These are phyloP conservation scores for Collybia mongolica DNA, from an alignment of 768 basidiomycete species.

Conservation along the genomic window DNA sequence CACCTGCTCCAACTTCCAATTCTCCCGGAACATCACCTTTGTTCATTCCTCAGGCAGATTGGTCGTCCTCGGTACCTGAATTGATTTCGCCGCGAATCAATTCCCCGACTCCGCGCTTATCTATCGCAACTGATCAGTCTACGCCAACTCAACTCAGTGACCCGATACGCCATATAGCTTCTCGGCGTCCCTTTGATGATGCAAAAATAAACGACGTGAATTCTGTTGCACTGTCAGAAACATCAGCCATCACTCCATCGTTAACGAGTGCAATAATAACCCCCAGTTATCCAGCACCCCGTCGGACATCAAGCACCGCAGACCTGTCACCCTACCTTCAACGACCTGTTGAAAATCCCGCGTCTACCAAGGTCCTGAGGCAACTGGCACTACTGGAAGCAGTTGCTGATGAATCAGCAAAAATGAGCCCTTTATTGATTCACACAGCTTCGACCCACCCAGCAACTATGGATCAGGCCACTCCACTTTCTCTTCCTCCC, in stretches of 20 bases:
- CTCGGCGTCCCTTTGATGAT: not conserved
- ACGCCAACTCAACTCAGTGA: not conserved
- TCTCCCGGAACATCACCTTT: slow-evolving; percentile 11
- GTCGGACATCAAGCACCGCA: slow-evolving; percentile 39
- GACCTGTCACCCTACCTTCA: slow-evolving; percentile 73
- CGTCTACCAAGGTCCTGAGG: slow-evolving; percentile 62
- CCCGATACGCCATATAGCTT: not conserved
- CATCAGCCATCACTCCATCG: not conserved
- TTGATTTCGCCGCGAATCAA: not conserved
- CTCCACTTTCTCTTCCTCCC: slow-evolving; percentile 6
- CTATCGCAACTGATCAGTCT: not conserved
- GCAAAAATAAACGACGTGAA: not conserved
- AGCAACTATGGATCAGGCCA: slow-evolving; percentile 6
- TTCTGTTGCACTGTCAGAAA: not conserved
- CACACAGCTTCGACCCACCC: slow-evolving; percentile 7
- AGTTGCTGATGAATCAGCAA: slow-evolving; percentile 72
- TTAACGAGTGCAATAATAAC: not conserved
- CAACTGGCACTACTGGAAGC: slow-evolving; percentile 71
- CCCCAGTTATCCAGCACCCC: not conserved
- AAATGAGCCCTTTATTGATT: slow-evolving; percentile 42
- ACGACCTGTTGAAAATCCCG: slow-evolving; percentile 49
- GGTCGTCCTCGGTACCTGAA: slow-evolving; percentile 18
- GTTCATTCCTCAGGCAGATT: slow-evolving; percentile 11
- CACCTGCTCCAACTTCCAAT: slow-evolving; percentile 19
- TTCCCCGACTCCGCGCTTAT: slow-evolving; percentile 2